Base-by-base conservation (phyloP, 83 land plant species). In the Picea abies region DNA sequence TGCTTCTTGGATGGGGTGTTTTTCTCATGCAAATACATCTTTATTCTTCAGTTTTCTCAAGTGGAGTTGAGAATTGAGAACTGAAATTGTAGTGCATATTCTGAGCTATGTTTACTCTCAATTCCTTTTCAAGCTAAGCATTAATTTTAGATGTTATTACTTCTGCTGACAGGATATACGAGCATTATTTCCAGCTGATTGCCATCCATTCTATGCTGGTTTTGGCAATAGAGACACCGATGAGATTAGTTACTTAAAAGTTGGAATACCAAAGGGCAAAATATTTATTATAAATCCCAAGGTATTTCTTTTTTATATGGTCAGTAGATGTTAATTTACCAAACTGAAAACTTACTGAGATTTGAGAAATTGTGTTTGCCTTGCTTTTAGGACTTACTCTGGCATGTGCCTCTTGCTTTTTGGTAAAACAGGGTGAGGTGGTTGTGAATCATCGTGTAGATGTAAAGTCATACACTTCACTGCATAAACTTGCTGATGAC, bases 161-260 rank as follows among this genome's bases (percentile, higher is more conserved):
- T 71, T 58, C 9, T 56, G 73, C 76, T 85, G 86, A 58, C 93
- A 97, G 99, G 98, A 93, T 79, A 96, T 97, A 26, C 89, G 83
- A 81, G 89, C 90, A 52, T 88, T 97, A 10, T 97, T 97, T 86
- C 98, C 99, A 68, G 23, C 92, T 66, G 96, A 94, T 72, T 86
- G 90, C 89, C 94, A 96, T 79, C 99, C 99, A 68, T 97, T 97
- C 65, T 97, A 97, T 85, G 99, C 99, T 14, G 99, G 99, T 12
- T 97, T 97, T 90, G 99, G 99, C n/a, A 97, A 97, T 79, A 86
- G 99, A 87, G 98, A 96, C 78, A 97, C 98, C 35, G 99, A 97
- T 84, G 99, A 97, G 79, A 89, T 97, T 66, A 97, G 99, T 78
- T 97, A 97, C 85, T 79, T 88, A 5, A 97, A 94, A 85, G 92